Evolutionary conservation across 805 yeast genomes (phyloP).

Genomic region (Cyberlindnera galapagoensis): DNA sequence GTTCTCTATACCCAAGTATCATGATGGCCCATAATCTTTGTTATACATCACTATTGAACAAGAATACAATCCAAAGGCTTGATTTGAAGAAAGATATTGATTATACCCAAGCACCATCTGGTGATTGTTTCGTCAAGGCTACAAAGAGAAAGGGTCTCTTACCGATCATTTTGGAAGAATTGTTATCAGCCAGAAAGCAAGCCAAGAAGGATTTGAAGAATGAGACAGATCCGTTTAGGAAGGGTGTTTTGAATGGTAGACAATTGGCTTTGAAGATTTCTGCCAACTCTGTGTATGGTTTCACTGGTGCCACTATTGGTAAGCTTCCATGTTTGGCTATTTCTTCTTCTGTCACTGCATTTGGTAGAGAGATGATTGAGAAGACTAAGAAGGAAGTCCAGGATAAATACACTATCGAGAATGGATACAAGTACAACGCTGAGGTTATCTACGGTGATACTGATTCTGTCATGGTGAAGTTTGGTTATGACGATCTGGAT

Average conservation of each 20-base stretch:
- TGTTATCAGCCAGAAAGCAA: constrained; percentile 84
- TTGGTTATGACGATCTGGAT: constrained; percentile 74
- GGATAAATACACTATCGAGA: constrained; percentile 65
- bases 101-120: constrained; percentile 84
- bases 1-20: constrained; percentile 94
- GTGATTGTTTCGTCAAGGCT: constrained; percentile 79
- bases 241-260: constrained; percentile 93
- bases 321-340: constrained; percentile 94
- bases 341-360: constrained; percentile 91
- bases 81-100: constrained; percentile 64
- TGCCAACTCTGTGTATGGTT: constrained; percentile 98
- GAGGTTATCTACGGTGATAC: constrained; percentile 97
- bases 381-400: constrained; percentile 83
- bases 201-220: constrained; percentile 87
- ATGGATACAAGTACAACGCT: constrained; percentile 82
- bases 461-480: constrained; percentile 98
- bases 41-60: constrained; percentile 80
- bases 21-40: constrained; percentile 99
- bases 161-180: constrained; percentile 87
- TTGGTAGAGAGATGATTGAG: constrained; percentile 96
- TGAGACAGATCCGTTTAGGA: constrained; percentile 90
- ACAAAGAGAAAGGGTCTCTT: constrained; percentile 72
- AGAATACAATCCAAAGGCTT: constrained; percentile 59
- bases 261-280: constrained; percentile 94
- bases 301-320: constrained; percentile 98